Evolutionary conservation across 345 rosid genomes (phyloP).

Genomic region (Bruguiera sexangula): DNA sequence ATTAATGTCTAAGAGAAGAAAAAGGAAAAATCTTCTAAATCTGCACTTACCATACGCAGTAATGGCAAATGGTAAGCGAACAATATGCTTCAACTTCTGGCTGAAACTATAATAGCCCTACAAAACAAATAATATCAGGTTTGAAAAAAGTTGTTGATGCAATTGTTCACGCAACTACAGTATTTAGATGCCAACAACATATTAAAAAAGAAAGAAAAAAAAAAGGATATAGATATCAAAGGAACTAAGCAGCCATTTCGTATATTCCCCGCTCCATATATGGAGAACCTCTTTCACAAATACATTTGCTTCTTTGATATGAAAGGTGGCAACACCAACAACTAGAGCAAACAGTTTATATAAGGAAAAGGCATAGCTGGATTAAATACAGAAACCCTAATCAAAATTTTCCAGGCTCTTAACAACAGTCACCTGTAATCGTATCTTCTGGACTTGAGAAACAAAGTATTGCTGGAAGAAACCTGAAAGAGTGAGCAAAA

Average conservation of each 20-base stretch:
- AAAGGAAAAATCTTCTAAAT: background rate
- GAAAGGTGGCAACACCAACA: background rate
- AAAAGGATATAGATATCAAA: background rate
- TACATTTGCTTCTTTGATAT: background rate
- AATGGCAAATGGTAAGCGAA: conserved; percentile 83
- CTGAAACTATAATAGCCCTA: conserved; percentile 98
- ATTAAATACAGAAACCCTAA: background rate
- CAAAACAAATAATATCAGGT: conserved; percentile 15
- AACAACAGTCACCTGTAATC: conserved; percentile 58
- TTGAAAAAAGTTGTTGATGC: background rate
- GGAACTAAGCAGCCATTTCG: background rate
- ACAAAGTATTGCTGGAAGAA: conserved; percentile 84
- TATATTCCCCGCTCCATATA: background rate
- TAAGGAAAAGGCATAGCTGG: background rate
- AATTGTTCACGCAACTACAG: too few species aligned
- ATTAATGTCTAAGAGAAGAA: too few species aligned
- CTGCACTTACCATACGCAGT: conserved; percentile 66
- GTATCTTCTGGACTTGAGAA: conserved; percentile 87
- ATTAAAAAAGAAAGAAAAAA: background rate
- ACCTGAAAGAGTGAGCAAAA: conserved; percentile 42
- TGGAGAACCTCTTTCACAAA: background rate
- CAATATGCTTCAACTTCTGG: conserved; percentile 93
- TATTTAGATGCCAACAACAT: background rate
- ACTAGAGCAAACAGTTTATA: background rate
- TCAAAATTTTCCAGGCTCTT: background rate